Evolutionary conservation across 116 monocot species (phyloP), one percentile per base, ranked within the genome.

Genomic region (Dioscorea cayenensis): DNA sequence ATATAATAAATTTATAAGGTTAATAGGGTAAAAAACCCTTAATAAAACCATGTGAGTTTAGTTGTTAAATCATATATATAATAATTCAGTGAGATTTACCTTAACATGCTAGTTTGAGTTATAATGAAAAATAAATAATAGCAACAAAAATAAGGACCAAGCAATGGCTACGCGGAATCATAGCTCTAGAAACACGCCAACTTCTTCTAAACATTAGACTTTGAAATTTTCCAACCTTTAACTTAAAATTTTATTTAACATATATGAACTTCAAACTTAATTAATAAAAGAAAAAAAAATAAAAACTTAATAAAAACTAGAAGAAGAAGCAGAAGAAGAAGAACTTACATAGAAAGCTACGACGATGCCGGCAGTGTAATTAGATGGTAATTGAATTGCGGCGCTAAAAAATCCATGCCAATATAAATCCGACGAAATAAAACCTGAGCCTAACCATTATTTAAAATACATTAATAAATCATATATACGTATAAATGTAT

Each of bases 301-400:
- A 60, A 29, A 25, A 25, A 25, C 25, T 9, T 28, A 14, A 21
- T 73, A 7, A 36, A 51, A 3, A 66, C 32, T 43, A 43, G 43
- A 43, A 43, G 4, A 29, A 29, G 29, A 29, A 29, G 2, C 1
- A 29, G 29, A 29, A 29, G 2, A 29, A 29, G 29, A 32, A 4
- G 4, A 37, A 81, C 95, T 77, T 51, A 95, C 95, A 69, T 95
- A 95, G 77, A 95, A 95, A 17, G 95, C 95, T 11, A 95, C 95
- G 60, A 91, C 91, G 69, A 95, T 82, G 64, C 95, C 95, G 76
- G 95, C 95, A 19, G 91, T 86, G 81, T 95, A 87, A 18, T 81
- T 83, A 18, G 79, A 71, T 35, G 95, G 95, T 11, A 95, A 77
- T 77, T 89, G 84, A 65, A 95, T 95, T 18, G 80, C 75, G 4